Conservation (phyloP, 768 basidiomycete species). For the Scleroderma bovista region DNA sequence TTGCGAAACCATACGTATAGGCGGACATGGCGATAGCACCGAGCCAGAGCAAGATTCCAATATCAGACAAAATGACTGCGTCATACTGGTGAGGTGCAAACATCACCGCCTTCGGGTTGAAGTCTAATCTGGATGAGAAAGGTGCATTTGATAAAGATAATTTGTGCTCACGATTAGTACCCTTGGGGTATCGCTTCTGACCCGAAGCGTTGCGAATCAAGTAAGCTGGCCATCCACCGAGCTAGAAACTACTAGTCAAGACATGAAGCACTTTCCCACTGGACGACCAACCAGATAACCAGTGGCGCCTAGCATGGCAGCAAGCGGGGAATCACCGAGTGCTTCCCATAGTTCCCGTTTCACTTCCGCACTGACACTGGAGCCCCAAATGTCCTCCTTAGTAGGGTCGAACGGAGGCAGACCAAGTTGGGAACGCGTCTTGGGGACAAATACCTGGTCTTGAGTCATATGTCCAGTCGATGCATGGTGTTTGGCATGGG, state of each 20-base stretch:
- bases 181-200: slow-evolving; percentile 70
- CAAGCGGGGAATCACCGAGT: slow-evolving; percentile 86
- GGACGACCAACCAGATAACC: slow-evolving; percentile 51
- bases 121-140: slow-evolving; percentile 43
- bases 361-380: slow-evolving; percentile 59
- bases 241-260: slow-evolving; percentile 30
- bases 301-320: slow-evolving; percentile 46
- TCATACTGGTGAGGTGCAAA: slow-evolving; percentile 75
- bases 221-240: slow-evolving; percentile 86
- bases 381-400: slow-evolving; percentile 60
- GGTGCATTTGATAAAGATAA: neutral
- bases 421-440: slow-evolving; percentile 71
- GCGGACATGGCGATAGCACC: slow-evolving; percentile 50
- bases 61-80: slow-evolving; percentile 76
- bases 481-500: slow-evolving; percentile 93
- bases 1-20: slow-evolving; percentile 57
- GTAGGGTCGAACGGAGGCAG: slow-evolving; percentile 61
- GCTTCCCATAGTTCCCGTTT: slow-evolving; percentile 78
- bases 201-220: slow-evolving; percentile 80
- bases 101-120: slow-evolving; percentile 71
- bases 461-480: slow-evolving; percentile 89
- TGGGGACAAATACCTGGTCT: slow-evolving; percentile 94
- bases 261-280: neutral
- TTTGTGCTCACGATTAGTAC: slow-evolving; percentile 66
- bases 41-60: slow-evolving; percentile 77